Evolutionary conservation across 257 asterid genomes (phyloP), one percentile per base, ranked within the genome.

Genomic region (Gentiana straminea): DNA sequence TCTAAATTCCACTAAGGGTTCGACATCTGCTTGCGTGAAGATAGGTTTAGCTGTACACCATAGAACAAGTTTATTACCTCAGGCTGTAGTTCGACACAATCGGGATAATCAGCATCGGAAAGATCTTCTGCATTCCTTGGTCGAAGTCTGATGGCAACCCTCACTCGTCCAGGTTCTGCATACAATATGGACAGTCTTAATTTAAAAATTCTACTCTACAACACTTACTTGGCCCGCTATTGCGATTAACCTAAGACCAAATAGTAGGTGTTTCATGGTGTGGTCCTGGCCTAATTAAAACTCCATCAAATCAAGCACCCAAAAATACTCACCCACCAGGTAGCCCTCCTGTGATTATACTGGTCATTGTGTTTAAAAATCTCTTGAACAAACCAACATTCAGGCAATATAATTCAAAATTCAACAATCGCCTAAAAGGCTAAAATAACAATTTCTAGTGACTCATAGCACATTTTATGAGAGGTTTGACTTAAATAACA

Each of bases 121-220:
- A 78, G 82, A 62, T 89, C 97, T 66, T 76, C 85, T 3, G 86
- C 74, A 58, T 76, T 85, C 78, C 75, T 79, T 33, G 97, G 95
- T 54, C 97, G 89, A 59, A 89, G 77, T 80, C 95, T 78, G 33
- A 89, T 79, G 57, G 95, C 89, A 73, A 89, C 95, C 72, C 97
- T 89, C 57, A 89, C 97, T 77, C 97, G 83, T 64, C 84, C 94
- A 52, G 89, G 80, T 65, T 83, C 97, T 89, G 44, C 62, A 35
- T 35, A 66, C 15, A 38, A 44, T 7, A 63, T 11, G 10, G 49
- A 15, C 43, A 44, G 33, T 45, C 49, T 15, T 35, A 51, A 58
- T 44, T 43, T 11, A 41, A 0, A 39, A 15, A 13, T 35, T 35
- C 37, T 13, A 35, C 4, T 34, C 8, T 58, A 35, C 13, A 45